Evolutionary conservation across 106 monocot genomes (phyloP).

Genomic region (Posidonia australis): DNA sequence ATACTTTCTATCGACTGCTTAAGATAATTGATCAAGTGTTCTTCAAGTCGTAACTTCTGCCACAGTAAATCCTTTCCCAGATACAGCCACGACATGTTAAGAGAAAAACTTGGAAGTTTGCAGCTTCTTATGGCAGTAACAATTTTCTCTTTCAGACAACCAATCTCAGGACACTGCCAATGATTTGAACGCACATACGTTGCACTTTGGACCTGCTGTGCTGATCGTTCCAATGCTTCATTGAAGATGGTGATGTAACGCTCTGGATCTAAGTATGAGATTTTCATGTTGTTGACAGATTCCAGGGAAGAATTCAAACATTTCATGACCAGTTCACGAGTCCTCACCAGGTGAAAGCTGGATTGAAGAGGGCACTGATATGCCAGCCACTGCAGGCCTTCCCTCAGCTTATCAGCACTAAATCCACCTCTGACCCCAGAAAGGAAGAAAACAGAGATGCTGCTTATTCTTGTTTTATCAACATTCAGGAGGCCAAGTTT

Average conservation of each 20-base stretch:
- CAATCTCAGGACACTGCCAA: constrained; percentile 79
- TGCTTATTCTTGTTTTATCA: constrained; percentile 36
- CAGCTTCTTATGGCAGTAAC: constrained; percentile 30
- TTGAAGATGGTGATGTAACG: constrained; percentile 56
- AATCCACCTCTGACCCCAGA: constrained; percentile 20
- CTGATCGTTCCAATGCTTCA: constrained; percentile 41
- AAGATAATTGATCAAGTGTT: constrained; percentile 37
- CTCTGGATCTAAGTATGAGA: constrained; percentile 30
- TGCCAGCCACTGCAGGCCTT: constrained; percentile 72
- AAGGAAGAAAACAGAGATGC: constrained; percentile 39
- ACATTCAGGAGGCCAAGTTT: constrained; percentile 39
- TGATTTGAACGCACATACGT: constrained; percentile 38
- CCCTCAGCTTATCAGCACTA: constrained; percentile 50
- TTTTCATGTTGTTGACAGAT: constrained; percentile 15
- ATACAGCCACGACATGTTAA: constrained; percentile 33
- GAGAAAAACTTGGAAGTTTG: constrained; percentile 46
- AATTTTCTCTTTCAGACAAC: constrained; percentile 37
- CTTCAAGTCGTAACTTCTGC: constrained; percentile 47
- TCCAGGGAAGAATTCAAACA: constrained; percentile 30
- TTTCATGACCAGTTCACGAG: constrained; percentile 35
- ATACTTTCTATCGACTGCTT: constrained; percentile 17
- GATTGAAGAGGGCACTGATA: constrained; percentile 44
- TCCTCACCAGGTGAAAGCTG: constrained; percentile 32
- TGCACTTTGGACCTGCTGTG: constrained; percentile 34
- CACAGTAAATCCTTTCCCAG: constrained; percentile 17